A percentile compares a stretch with the other conserved stretches of the same genome.
Conservation (phyloP, 306 rosid genomes). For the Vachellia collinsii region DNA sequence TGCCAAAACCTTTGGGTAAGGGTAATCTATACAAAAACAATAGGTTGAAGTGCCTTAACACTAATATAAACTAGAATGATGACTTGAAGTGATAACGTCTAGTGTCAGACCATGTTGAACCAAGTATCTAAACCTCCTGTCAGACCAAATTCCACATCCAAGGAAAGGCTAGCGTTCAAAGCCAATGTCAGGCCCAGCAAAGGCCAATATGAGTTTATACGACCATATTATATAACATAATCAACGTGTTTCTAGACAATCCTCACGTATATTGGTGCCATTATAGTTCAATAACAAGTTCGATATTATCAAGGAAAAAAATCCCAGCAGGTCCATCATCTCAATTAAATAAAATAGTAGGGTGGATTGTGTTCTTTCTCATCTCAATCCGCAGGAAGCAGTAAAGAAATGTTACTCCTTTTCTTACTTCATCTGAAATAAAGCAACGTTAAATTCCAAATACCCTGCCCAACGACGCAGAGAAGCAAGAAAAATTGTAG, state of each 20-base stretch:
- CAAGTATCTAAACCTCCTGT: not conserved
- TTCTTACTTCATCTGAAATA: not conserved
- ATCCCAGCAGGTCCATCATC: not conserved
- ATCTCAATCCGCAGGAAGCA: conserved; percentile 3
- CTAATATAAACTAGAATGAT: not conserved
- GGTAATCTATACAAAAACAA: not conserved
- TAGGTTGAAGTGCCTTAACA: not conserved
- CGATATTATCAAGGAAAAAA: not conserved
- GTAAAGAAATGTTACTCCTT: not conserved
- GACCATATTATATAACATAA: too few relatives aligned
- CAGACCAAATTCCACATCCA: not conserved
- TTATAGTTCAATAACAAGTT: not conserved
- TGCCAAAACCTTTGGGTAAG: not conserved
- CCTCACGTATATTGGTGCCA: not conserved
- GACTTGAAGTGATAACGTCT: not conserved
- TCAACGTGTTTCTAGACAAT: not conserved
- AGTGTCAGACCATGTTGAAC: not conserved
- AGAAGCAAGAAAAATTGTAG: not conserved
- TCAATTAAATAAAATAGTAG: not conserved
- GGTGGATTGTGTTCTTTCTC: not conserved
- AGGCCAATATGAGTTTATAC: not conserved
- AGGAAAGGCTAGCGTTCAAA: not conserved
- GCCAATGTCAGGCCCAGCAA: not conserved
- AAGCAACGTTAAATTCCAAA: not conserved
- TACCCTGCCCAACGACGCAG: not conserved